Base-by-base conservation (phyloP, 2,329 filamentous ascomycete species). In the Fonsecaea monophora region DNA sequence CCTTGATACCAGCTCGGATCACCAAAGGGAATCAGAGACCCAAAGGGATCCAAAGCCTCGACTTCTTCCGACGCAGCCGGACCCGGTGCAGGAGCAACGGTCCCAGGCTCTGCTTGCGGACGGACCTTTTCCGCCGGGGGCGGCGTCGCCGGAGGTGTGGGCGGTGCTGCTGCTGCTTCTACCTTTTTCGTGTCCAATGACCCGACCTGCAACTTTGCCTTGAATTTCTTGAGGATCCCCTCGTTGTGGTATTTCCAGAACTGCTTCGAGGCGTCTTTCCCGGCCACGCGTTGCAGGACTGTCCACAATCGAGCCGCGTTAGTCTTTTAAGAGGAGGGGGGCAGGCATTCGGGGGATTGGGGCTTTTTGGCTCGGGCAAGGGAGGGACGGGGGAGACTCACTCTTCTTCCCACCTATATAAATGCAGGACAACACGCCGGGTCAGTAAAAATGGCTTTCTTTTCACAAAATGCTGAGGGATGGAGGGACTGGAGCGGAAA, bases 1-100 rank as follows among this genome's bases (percentile, higher is more conserved):
- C 89, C 90, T 79, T 97, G 94, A 80, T 97, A 97, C 95, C 95
- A 99, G 55, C 87, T 88, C 12, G 95, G 95, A 75, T 99, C 95
- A 34, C 88, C 91, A 77, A 96, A 98, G 37, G 95, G 95, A 71
- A 99, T 89, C 77, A 95, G 85, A 72, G 91, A 88, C 67, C 95
- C 95, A 77, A 88, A 98, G 0, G 90, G 85, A 75, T 98, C 94
- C 61, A 97, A 84, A 3, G 93, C 84, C 79, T 94, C 92, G 9
- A 85, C 81, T 68, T 89, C 84, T 70, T 89, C 84, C 77, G 53
- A 9, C 5, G 65, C 67, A 45, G 48, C 45, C 53, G 76, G 82
- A 54, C 76, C 77, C 34, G 83, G 78, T 45, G 81, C 74, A 71
- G 82, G 78, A 70, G 79, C 75, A 56, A 83, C 80, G 37, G 83